These are phyloP conservation scores for Canavalia gladiata DNA, from an alignment of 306 rosid genomes.

Conservation along the genomic window DNA sequence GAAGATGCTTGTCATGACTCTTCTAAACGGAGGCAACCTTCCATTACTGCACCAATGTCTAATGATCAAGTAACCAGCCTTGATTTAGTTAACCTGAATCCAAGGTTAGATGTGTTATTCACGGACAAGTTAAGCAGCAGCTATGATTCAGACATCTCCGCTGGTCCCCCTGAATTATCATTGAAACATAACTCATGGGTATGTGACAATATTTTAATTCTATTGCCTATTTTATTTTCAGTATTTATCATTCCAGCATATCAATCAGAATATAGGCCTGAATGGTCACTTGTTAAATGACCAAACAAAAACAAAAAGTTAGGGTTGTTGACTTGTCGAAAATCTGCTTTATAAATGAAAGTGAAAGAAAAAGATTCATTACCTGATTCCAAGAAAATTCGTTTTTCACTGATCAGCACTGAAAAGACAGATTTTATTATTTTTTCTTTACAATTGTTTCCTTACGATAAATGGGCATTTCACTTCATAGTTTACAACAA, in stretches of 20 bases:
- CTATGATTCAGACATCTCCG: slow-evolving; percentile 60
- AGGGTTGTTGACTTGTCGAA: slow-evolving; percentile 1
- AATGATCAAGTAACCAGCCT: slow-evolving; percentile 48
- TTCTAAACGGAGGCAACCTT: slow-evolving; percentile 57
- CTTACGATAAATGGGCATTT: neutral
- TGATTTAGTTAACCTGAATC: slow-evolving; percentile 47
- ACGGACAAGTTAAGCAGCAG: slow-evolving; percentile 45
- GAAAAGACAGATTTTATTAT: neutral
- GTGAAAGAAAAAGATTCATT: neutral
- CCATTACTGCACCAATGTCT: slow-evolving; percentile 52
- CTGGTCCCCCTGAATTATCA: slow-evolving; percentile 58
- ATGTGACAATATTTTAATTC: slow-evolving; percentile 42
- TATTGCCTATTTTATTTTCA: slow-evolving; percentile 1
- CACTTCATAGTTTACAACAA: neutral
- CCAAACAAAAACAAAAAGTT: neutral
- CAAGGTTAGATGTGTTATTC: slow-evolving; percentile 47
- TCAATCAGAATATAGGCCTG: neutral
- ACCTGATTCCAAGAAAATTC: neutral
- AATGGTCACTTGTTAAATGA: slow-evolving; percentile 28
- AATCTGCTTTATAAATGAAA: slow-evolving; percentile 5
- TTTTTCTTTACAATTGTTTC: slow-evolving; percentile 1
- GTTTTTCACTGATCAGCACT: too few species aligned
- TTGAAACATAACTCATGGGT: slow-evolving; percentile 71
- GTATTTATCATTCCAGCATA: neutral
- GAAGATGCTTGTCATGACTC: slow-evolving; percentile 59